A percentile compares a stretch with the other conserved stretches of the same genome.
phyloP scores from a whole-genome alignment of 2,329 filamentous ascomycete species.

The Cladophialophora carrionii region DNA sequence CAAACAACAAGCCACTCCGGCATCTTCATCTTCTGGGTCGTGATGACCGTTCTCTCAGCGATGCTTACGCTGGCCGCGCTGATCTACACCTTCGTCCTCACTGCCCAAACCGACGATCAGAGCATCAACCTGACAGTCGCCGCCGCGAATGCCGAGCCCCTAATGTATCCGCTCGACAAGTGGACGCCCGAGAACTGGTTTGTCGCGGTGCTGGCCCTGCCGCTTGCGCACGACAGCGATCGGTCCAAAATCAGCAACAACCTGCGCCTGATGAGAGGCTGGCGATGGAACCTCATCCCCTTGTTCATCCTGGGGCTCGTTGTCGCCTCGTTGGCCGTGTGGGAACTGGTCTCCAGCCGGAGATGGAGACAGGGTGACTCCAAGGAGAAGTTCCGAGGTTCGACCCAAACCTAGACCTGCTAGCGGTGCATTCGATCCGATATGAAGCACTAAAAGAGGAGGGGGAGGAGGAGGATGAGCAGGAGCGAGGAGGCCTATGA shows the following conservation, averaged over 20 bases:
- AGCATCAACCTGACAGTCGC: slow-evolving; percentile 37
- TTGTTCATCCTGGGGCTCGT: slow-evolving; percentile 33
- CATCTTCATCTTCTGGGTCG: slow-evolving; percentile 33
- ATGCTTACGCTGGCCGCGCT: slow-evolving; percentile 34
- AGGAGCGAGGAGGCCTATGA: not conserved
- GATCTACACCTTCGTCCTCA: slow-evolving; percentile 37
- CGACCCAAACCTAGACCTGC: slow-evolving; percentile 8
- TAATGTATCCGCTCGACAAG: slow-evolving; percentile 39
- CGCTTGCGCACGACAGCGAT: slow-evolving; percentile 30
- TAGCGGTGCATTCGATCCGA: not conserved
- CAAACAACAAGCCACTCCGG: slow-evolving; percentile 19
- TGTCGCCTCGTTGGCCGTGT: slow-evolving; percentile 28
- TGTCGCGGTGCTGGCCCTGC: slow-evolving; percentile 32
- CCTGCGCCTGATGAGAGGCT: slow-evolving; percentile 35
- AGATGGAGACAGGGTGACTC: slow-evolving; percentile 23
- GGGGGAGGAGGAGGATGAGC: not conserved
- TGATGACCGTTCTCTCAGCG: slow-evolving; percentile 32
- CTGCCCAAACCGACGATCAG: slow-evolving; percentile 30
- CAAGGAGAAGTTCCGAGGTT: slow-evolving; percentile 26
- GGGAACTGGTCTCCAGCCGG: slow-evolving; percentile 19
- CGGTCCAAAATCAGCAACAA: slow-evolving; percentile 29
- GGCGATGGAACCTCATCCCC: slow-evolving; percentile 37
- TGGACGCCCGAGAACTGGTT: slow-evolving; percentile 40
- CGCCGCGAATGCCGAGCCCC: slow-evolving; percentile 41
- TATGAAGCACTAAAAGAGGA: not conserved